Evolutionary conservation across 257 asterid species (phyloP), one percentile per base, ranked within the genome.

Genomic region (Solanum neorickii): DNA sequence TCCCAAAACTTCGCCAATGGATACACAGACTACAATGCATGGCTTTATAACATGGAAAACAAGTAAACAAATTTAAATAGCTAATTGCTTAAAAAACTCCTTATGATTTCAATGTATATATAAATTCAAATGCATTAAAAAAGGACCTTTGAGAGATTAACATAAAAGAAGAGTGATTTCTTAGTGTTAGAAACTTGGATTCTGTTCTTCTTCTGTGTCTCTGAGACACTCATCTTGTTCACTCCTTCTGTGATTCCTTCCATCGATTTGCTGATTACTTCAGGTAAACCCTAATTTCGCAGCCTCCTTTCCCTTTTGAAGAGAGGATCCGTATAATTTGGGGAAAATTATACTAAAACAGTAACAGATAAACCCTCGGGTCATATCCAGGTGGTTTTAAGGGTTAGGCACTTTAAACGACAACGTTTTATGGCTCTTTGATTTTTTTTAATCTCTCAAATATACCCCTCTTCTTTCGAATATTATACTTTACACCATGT

Each of bases 181-280:
- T 91, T 91, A 47, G 93, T 91, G 84, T 90, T 91, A 83, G 93
- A 91, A n/a, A 91, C 93, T 83, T 91, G 93, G 39, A 91, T 86
- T 20, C 88, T 84, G 89, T 87, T 91, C 93, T 88, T 91, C 86
- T 87, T 91, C 16, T 87, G 92, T 18, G 66, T 65, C 2, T 83
- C 87, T 37, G 78, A 69, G 60, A 90, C 68, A 84, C n/a, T 87
- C 78, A 91, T 85, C 87, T 90, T 87, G 82, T 88, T 91, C 83
- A 91, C 93, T 46, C 92, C 93, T 37, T 90, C 92, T 3, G 92
- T 91, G 23, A 91, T 84, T 78, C 84, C 92, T 62, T 91, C 93
- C 93, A 91, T 91, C n/a, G 21, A 39, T 33, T 37, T 44, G 27
- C 35, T 60, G 29, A 3, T 60, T 60, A 37, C 23, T 35, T 39